phyloP scores from a whole-genome alignment of 768 basidiomycete genomes.

The Leccinum barrowsii region DNA sequence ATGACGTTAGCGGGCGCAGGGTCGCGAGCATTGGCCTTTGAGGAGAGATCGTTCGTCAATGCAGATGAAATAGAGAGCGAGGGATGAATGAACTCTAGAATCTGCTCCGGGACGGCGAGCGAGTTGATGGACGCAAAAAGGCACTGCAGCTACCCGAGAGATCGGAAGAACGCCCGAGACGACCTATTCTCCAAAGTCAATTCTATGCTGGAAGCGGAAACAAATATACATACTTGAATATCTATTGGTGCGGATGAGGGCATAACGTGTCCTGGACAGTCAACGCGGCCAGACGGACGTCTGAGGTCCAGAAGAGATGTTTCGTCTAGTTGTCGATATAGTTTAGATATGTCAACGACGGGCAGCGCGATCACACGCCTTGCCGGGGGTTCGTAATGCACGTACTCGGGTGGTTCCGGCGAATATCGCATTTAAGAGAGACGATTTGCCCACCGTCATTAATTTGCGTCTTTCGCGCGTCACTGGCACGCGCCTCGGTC shows the following conservation, averaged over 20 bases:
- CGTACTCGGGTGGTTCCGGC: slow-evolving; percentile 65
- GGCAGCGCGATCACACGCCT: slow-evolving; percentile 42
- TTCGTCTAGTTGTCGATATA: slow-evolving; percentile 58
- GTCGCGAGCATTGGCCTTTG: background rate
- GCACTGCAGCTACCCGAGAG: slow-evolving; percentile 57
- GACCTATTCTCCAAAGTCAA: slow-evolving; percentile 40
- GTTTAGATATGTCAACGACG: background rate
- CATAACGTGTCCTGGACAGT: slow-evolving; percentile 94
- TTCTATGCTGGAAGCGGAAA: background rate
- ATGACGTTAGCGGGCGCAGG: background rate
- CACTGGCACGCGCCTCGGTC: too few species aligned
- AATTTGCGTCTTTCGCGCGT: too few species aligned
- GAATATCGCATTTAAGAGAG: slow-evolving; percentile 87
- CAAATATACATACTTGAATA: slow-evolving; percentile 52
- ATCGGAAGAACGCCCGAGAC: slow-evolving; percentile 73
- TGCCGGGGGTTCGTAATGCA: slow-evolving; percentile 84
- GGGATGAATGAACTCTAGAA: slow-evolving; percentile 60
- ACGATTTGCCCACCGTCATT: slow-evolving; percentile 87
- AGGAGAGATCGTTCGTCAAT: background rate
- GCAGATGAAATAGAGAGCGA: slow-evolving; percentile 18
- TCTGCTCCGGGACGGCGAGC: slow-evolving; percentile 49
- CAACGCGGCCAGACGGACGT: slow-evolving; percentile 74
- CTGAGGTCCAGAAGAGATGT: slow-evolving; percentile 86
- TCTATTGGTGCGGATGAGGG: slow-evolving; percentile 82
- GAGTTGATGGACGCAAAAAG: too few species aligned